These are phyloP conservation scores for Sugiyamaella japonica DNA, from an alignment of 1,139 yeast genomes.

Conservation along the genomic window DNA sequence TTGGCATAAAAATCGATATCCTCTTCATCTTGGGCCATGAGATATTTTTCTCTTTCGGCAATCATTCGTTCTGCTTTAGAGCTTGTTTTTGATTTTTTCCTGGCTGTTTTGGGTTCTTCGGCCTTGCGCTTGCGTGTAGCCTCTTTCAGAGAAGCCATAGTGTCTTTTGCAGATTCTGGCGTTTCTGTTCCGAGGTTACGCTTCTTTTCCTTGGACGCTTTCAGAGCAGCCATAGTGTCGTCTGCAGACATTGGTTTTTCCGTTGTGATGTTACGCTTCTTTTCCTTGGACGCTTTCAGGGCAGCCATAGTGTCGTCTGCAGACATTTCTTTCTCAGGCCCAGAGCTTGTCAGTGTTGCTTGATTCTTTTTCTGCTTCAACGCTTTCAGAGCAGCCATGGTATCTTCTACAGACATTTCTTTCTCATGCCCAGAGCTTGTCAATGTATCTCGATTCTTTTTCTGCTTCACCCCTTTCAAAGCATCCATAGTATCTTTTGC, in stretches of 20 bases:
- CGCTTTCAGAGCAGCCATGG: slow-evolving; percentile 23
- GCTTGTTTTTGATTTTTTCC: slow-evolving; percentile 14
- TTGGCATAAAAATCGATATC: slow-evolving; percentile 84
- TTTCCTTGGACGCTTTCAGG: slow-evolving; percentile 10
- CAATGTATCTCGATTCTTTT: slow-evolving; percentile 8
- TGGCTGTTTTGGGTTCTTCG: slow-evolving; percentile 14
- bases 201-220: slow-evolving; percentile 20
- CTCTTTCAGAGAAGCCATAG: slow-evolving; percentile 24
- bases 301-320: slow-evolving; percentile 25
- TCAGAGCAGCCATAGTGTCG: slow-evolving; percentile 24
- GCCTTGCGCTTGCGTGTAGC: slow-evolving; percentile 13
- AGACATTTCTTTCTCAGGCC: background rate
- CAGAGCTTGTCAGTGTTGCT: background rate
- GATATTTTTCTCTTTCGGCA: slow-evolving; percentile 38
- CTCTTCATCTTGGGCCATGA: slow-evolving; percentile 63
- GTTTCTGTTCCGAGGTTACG: slow-evolving; percentile 25
- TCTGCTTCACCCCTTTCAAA: slow-evolving; percentile 36
- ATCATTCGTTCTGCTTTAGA: slow-evolving; percentile 25
- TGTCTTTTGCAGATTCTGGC: slow-evolving; percentile 17
- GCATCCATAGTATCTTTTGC: slow-evolving; percentile 46
- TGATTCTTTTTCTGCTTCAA: slow-evolving; percentile 18
- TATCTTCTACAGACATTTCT: slow-evolving; percentile 19
- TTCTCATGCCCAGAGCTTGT: slow-evolving; percentile 23
- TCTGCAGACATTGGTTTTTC: slow-evolving; percentile 23
- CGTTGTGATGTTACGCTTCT: background rate